A percentile compares a stretch with the other conserved stretches of the same genome.
These are phyloP conservation scores for Pseudonitzschia multiseries DNA, from an alignment of 108 stramenopile genomes.

Conservation along the genomic window DNA sequence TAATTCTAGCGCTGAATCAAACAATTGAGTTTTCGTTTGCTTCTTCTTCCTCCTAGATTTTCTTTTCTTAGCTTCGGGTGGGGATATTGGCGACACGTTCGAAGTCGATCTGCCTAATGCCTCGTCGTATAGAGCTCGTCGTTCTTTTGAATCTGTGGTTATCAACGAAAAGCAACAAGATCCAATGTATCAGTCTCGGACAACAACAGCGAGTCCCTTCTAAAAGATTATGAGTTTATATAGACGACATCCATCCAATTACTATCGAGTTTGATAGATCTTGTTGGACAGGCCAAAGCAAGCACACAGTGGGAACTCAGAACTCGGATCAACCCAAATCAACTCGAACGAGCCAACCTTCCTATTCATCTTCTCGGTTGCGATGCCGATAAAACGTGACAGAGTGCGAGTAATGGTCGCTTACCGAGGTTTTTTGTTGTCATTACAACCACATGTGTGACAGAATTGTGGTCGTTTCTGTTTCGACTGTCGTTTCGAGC, in stretches of 20 bases:
- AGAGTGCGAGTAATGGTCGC: background rate
- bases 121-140: slow-evolving; percentile 64
- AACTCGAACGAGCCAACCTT: no score
- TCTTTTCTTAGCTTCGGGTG: no score
- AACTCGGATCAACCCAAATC: no score
- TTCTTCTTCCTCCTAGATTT: no score
- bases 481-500: background rate
- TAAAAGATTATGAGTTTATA: slow-evolving; percentile 41
- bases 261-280: no score
- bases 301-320: background rate
- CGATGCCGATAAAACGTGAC: no score
- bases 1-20: background rate
- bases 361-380: no score
- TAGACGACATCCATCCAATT: no score
- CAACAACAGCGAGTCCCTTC: slow-evolving; percentile 50
- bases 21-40: no score
- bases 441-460: background rate
- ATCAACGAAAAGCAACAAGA: slow-evolving; percentile 41
- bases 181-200: slow-evolving; percentile 36
- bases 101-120: slow-evolving; percentile 18
- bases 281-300: slow-evolving; percentile 25
- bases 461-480: background rate
- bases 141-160: no score
- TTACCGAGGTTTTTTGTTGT: background rate
- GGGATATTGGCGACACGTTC: no score